phyloP scores from a whole-genome alignment of 345 rosid genomes.

The Euphorbia lathyris region DNA sequence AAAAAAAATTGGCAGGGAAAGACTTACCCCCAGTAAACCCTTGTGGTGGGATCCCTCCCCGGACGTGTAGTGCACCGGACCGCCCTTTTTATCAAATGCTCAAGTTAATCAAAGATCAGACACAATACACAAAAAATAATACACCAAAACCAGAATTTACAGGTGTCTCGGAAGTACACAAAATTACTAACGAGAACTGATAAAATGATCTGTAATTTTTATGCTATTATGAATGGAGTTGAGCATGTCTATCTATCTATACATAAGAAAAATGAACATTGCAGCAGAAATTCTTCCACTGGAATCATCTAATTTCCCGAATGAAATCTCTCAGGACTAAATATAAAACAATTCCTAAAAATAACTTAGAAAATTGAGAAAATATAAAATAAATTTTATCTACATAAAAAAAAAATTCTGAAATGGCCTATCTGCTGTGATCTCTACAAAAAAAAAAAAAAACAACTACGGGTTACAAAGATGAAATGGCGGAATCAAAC shows the following conservation, averaged over 20 bases:
- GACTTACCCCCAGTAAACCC: too few species aligned
- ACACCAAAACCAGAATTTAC: too few species aligned
- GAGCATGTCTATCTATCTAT: constrained; percentile 25
- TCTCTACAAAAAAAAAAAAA: constrained; percentile 40
- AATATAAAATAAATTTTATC: constrained; percentile 1
- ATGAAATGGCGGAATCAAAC: constrained; percentile 42
- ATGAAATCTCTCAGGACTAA: background rate
- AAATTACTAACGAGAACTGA: too few species aligned
- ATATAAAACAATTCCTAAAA: constrained; percentile 16
- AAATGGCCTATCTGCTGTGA: background rate
- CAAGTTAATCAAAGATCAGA: too few species aligned
- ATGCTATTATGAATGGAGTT: constrained; percentile 12
- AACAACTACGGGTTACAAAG: constrained; percentile 35
- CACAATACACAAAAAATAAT: too few species aligned
- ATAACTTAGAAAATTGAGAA: background rate
- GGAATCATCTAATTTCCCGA: constrained; percentile 22
- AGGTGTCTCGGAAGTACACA: too few species aligned
- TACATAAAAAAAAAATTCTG: background rate
- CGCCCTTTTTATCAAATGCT: too few species aligned
- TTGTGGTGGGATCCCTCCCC: too few species aligned
- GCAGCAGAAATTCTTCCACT: constrained; percentile 30
- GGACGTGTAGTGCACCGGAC: too few species aligned
- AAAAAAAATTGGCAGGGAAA: too few species aligned
- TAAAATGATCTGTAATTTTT: background rate
- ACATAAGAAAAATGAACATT: constrained; percentile 41